These are phyloP conservation scores for Fonsecaea monophora DNA, from an alignment of 2,329 filamentous ascomycete genomes.

Conservation along the genomic window DNA sequence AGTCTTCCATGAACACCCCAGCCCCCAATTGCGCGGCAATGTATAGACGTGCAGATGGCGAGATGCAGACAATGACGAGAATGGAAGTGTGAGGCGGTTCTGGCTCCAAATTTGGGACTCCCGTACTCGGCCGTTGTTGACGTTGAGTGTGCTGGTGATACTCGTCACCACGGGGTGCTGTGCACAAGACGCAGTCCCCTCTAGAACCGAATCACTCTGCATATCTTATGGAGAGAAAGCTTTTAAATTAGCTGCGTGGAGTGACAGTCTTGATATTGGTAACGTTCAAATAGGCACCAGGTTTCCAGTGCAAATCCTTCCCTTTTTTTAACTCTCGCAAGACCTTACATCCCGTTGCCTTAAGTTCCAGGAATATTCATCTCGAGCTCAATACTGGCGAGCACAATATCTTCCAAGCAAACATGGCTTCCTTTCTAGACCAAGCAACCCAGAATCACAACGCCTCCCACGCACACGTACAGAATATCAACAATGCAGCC, in stretches of 20 bases:
- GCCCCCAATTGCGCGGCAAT: slow-evolving; percentile 13
- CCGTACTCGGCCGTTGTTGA: slow-evolving; percentile 3
- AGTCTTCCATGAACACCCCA: not conserved
- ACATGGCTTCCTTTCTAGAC: not conserved
- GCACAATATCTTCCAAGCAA: not conserved
- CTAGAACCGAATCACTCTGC: not conserved
- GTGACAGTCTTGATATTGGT: not conserved
- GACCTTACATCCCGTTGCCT: not conserved
- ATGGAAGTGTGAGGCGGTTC: not conserved
- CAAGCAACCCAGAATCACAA: not conserved
- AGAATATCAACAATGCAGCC: not conserved
- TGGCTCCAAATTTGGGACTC: slow-evolving; percentile 2
- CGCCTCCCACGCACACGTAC: not conserved
- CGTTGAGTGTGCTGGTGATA: not conserved
- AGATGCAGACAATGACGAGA: not conserved
- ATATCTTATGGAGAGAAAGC: not conserved
- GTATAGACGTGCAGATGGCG: not conserved
- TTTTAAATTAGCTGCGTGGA: not conserved
- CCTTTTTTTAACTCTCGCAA: not conserved
- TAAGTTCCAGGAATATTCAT: not conserved
- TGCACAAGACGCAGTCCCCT: not conserved
- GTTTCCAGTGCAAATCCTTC: not conserved
- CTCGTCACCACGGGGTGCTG: not conserved
- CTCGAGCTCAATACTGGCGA: not conserved
- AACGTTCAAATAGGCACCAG: slow-evolving; percentile 4